These are phyloP conservation scores for Aureobasidium sp. DNA, from an alignment of 2,329 filamentous ascomycete species.

Conservation along the genomic window DNA sequence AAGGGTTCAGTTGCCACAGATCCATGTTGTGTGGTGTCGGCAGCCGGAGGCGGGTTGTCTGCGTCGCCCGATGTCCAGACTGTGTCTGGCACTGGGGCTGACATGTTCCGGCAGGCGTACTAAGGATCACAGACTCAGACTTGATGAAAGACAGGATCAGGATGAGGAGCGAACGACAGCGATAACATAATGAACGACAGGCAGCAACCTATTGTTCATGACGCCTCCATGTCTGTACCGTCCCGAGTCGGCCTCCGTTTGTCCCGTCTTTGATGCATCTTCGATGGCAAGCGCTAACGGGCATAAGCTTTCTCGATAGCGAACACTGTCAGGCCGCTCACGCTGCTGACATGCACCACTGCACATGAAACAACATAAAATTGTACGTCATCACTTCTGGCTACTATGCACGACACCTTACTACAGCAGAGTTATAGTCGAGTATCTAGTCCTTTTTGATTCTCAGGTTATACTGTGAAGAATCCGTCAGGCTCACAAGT, in stretches of 20 bases:
- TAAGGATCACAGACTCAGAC: neutral
- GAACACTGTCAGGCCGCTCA: neutral
- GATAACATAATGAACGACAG: conserved; percentile 1
- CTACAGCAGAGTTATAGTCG: no score
- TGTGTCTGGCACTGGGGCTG: conserved; percentile 29
- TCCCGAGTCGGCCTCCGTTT: conserved; percentile 11
- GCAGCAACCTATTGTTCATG: conserved; percentile 4
- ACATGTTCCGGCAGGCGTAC: conserved; percentile 17
- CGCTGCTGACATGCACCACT: neutral
- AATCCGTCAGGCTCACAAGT: neutral
- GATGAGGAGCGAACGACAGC: neutral
- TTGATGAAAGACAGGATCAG: neutral
- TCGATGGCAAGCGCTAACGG: neutral
- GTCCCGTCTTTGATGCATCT: neutral
- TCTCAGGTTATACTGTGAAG: neutral
- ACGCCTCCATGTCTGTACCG: conserved; percentile 12
- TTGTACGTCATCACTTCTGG: neutral
- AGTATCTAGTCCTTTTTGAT: neutral
- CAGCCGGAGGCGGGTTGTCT: conserved; percentile 27
- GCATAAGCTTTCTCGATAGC: neutral
- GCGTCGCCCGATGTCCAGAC: conserved; percentile 31
- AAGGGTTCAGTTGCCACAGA: conserved; percentile 35
- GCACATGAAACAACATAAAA: neutral
- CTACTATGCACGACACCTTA: neutral
- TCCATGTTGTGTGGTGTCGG: conserved; percentile 30